Evolutionary conservation across 140 eudicot species (phyloP).

Genomic region (Stevia rebaudiana): DNA sequence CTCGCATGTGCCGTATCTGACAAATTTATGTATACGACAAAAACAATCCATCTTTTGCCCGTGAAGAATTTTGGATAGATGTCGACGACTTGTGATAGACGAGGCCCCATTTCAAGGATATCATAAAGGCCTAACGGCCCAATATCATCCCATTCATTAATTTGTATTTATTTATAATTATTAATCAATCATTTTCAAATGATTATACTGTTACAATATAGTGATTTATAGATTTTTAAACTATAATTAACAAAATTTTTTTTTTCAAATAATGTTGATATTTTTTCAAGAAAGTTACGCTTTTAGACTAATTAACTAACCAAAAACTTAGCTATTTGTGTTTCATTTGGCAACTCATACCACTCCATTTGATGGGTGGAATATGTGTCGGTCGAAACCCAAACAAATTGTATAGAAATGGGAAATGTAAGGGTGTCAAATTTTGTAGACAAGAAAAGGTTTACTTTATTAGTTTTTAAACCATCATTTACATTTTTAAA

Average conservation of each 20-base stretch:
- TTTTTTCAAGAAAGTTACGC: background rate
- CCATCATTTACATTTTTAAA: no score
- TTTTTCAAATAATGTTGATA: background rate
- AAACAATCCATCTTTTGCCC: slow-evolving; percentile 11
- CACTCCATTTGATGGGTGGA: background rate
- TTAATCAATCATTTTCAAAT: slow-evolving; percentile 4
- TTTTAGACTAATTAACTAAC: background rate
- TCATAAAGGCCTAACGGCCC: slow-evolving; percentile 10
- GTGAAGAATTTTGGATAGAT: slow-evolving; percentile 14
- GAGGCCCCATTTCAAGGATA: slow-evolving; percentile 4
- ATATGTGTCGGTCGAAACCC: background rate
- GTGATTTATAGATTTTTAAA: background rate
- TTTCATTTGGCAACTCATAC: background rate
- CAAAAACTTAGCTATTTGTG: background rate
- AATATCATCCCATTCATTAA: background rate
- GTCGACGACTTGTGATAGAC: slow-evolving; percentile 7
- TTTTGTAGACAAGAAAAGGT: background rate
- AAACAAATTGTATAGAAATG: background rate
- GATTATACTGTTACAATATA: no score
- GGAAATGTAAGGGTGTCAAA: background rate
- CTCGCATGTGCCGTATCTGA: slow-evolving; percentile 11
- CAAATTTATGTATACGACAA: background rate
- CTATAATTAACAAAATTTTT: background rate
- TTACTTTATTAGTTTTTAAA: no score
- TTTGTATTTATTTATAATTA: background rate